Evolutionary conservation across 1,284 basidiomycete genomes (phyloP), one percentile per base, ranked within the genome.

Genomic region (Tilletia caries): DNA sequence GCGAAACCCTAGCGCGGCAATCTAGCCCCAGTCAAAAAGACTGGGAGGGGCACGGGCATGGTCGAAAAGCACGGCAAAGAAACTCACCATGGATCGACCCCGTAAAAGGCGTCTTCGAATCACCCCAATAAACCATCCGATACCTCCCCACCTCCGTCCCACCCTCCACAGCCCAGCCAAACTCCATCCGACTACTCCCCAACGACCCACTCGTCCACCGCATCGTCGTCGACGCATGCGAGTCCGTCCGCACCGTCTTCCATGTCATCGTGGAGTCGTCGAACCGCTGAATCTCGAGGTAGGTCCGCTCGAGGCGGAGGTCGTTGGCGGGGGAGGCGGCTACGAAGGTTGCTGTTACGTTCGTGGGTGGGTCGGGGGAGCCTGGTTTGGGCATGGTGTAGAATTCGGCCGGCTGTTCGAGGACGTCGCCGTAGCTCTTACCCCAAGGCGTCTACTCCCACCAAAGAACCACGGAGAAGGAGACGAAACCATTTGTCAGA

Each of bases 241-340:
- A 91, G 82, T 93, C 91, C 2, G 90, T 89, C 58, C 89, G 85
- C 64, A 89, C 87, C 0, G 86, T 79, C 67, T 72, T 83, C 90
- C 90, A 92, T 64, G 84, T 78, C 0, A n/a, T 50, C 8, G 68
- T 69, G 13, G 66, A 52, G 12, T 86, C 87, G 33, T 71, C 73
- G 29, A 86, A 83, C 64, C 86, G 86, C 73, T 92, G 90, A 44
- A 92, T 86, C 6, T 86, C 88, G 66, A 92, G 84, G 86, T 90
- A 92, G 0, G 90, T 91, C 34, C 85, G 86, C 78, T 92, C 91
- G 12, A 92, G 86, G 20, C 88, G 87, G 33, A 92, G 86, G 78
- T 92, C 91, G 80, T 92, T 92, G 82, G 91, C 86, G 0, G 91
- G 91, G 82, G 91, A 91, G 48, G 91, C 91, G 71, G 89, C 91